A percentile compares a stretch with the other conserved stretches of the same genome.
These are phyloP conservation scores for Medicago truncatula DNA, from an alignment of 306 rosid species.

Conservation along the genomic window MtrunA17r5.0-ANR NC_053045.1:723001-723500, in stretches of 20 bases:
- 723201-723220: constrained; percentile 15
- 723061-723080: constrained; percentile 23
- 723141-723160: neutral
- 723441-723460: neutral
- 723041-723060: constrained; percentile 20
- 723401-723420: no score
- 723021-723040: neutral
- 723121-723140: neutral
- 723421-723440: no score
- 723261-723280: constrained; percentile 15
- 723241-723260: constrained; percentile 35
- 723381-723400: neutral
- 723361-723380: neutral
- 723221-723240: neutral
- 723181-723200: constrained; percentile 12
- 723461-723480: neutral
- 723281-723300: constrained; percentile 13
- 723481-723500: no score
- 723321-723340: neutral
- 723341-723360: neutral
- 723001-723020: neutral
- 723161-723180: constrained; percentile 3
- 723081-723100: neutral
- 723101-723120: neutral
- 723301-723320: constrained; percentile 12